Evolutionary conservation across 1,284 basidiomycete species (phyloP), one percentile per base, ranked within the genome.

Genomic region (Cystobasidium pallidum): DNA sequence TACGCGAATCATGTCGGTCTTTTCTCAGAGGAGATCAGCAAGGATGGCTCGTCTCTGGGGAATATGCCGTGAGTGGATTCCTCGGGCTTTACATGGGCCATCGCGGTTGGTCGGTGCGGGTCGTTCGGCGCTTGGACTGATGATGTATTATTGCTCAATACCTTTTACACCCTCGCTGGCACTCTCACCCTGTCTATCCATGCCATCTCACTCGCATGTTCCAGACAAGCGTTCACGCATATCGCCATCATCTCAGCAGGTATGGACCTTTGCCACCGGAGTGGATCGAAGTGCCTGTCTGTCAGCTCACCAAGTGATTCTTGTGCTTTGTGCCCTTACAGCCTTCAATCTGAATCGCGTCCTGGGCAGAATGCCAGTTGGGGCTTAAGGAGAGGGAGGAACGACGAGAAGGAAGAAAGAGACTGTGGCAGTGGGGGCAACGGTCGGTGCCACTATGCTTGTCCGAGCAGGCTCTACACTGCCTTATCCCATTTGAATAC

Each of bases 1-100:
- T 74, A 67, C 45, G 78, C 24, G 71, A 74, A 93, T 80, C 92
- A 94, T 78, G 87, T 93, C 43, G 90, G 89, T 0, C 82, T 95
- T 47, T 92, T 91, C 80, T 89, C 88, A 0, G 92, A 95, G 74
- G 83, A 84, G 76, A 76, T 77, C 34, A 15, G 36, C 2, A 66
- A 51, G 8, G 49, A 24, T 68, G 70, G 73, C 17, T 72, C 73
- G 54, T 64, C 75, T 24, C 64, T 78, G 28, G 77, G 77, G 8
- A 78, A 78, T 59, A 67, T 74, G 58, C 75, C 76, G 19, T 76
- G 74, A 68, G 76, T 76, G 0, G 76, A n/a, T n/a, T n/a, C n/a
- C n/a, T n/a, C n/a, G n/a, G n/a, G n/a, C n/a, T n/a, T n/a, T n/a
- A n/a, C n/a, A n/a, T n/a, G n/a, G n/a, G n/a, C n/a, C n/a, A n/a